Percentiles rank a stretch among this genome's conserved stretches.
Evolutionary conservation across 2,329 filamentous ascomycete genomes (phyloP).

Genomic region (Sporothrix variecibatus): DNA sequence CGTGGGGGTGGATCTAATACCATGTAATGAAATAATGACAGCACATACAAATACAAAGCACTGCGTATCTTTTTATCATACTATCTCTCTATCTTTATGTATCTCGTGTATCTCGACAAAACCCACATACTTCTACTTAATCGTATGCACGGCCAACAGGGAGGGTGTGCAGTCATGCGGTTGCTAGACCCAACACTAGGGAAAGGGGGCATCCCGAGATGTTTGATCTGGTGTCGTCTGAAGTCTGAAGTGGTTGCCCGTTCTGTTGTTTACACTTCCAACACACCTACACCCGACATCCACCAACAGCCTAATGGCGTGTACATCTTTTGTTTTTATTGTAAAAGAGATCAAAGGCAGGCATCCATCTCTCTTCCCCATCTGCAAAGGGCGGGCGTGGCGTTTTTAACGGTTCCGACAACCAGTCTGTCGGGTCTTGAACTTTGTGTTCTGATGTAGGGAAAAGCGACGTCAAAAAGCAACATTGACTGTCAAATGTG

Average conservation of each 20-base stretch:
- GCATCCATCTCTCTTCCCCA: neutral
- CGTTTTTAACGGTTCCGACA: neutral
- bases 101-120: neutral
- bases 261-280: neutral
- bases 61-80: neutral
- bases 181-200: neutral
- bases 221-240: too few species aligned
- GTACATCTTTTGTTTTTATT: neutral
- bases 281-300: neutral
- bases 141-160: neutral
- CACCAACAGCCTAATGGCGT: neutral
- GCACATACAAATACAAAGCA: neutral
- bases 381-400: neutral
- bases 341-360: neutral
- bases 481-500: neutral
- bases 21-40: constrained; percentile 3
- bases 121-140: neutral
- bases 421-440: neutral
- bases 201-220: neutral
- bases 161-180: neutral
- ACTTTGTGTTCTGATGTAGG: neutral
- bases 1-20: neutral
- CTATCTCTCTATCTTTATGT: neutral
- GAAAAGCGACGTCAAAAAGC: neutral
- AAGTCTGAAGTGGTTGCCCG: neutral